These are phyloP conservation scores for Penicillium antarcticum DNA, from an alignment of 495 filamentous ascomycete genomes.

Conservation along the genomic window DNA sequence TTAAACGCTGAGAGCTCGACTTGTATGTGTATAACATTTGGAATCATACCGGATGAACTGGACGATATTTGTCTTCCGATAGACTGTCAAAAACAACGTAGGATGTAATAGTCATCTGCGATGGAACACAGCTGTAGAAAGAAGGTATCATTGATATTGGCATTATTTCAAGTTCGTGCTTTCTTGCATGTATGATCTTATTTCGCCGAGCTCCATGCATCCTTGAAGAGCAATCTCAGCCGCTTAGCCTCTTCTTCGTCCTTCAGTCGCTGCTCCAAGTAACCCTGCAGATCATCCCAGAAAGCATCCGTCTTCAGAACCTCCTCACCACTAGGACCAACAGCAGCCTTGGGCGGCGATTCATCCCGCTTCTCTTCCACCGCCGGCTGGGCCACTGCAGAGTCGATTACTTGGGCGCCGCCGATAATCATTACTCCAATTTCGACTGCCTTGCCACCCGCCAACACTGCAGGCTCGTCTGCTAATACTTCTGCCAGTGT, in stretches of 20 bases:
- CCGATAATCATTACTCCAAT: slow-evolving; percentile 87
- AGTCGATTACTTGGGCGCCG: slow-evolving; percentile 38
- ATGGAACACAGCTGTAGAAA: background rate
- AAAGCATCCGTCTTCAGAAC: slow-evolving; percentile 71
- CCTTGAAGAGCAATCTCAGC: slow-evolving; percentile 62
- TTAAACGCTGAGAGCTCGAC: background rate
- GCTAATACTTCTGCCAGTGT: slow-evolving; percentile 49
- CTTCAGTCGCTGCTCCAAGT: slow-evolving; percentile 70
- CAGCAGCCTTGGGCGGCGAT: slow-evolving; percentile 41
- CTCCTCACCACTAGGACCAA: slow-evolving; percentile 53
- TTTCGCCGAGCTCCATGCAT: slow-evolving; percentile 54
- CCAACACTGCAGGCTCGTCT: slow-evolving; percentile 37
- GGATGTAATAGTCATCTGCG: background rate
- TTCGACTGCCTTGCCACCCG: slow-evolving; percentile 53
- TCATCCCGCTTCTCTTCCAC: slow-evolving; percentile 28
- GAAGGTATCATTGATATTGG: slow-evolving; percentile 1
- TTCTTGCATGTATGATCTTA: background rate
- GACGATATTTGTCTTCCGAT: background rate
- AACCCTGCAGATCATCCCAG: slow-evolving; percentile 84
- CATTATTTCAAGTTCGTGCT: background rate
- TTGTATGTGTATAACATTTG: slow-evolving; percentile 13
- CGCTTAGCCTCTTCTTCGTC: slow-evolving; percentile 66
- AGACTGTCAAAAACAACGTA: background rate
- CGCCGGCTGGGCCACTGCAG: slow-evolving; percentile 24
- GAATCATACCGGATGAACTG: background rate